phyloP scores from a whole-genome alignment of 2,329 filamentous ascomycete species.

The Hymenoscyphus albidus region DNA sequence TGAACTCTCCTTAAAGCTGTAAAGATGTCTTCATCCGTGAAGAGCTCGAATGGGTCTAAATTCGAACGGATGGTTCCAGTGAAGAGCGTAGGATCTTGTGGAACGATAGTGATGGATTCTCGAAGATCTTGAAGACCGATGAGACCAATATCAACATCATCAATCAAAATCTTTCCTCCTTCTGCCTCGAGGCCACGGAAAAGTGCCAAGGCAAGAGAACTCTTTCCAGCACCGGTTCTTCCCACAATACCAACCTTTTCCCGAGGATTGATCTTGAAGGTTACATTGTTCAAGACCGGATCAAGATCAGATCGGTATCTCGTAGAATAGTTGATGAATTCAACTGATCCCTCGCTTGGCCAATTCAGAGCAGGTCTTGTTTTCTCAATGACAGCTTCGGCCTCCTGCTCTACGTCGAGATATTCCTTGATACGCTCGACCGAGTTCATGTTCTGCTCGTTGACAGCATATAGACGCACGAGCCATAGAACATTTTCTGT shows the following conservation, averaged over 20 bases:
- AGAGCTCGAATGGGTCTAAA: slow-evolving; percentile 84
- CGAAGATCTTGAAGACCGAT: slow-evolving; percentile 94
- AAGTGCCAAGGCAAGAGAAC: slow-evolving; percentile 84
- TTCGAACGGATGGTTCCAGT: slow-evolving; percentile 89
- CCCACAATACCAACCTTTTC: slow-evolving; percentile 97
- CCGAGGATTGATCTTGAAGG: slow-evolving; percentile 77
- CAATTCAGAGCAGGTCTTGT: slow-evolving; percentile 74
- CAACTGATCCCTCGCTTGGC: slow-evolving; percentile 80
- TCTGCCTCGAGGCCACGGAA: slow-evolving; percentile 94
- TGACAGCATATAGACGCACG: slow-evolving; percentile 86
- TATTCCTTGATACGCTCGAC: slow-evolving; percentile 98
- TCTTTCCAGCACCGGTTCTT: slow-evolving; percentile 93
- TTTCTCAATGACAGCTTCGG: slow-evolving; percentile 70
- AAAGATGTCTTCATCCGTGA: slow-evolving; percentile 89
- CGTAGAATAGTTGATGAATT: slow-evolving; percentile 86
- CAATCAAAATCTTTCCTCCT: slow-evolving; percentile 82
- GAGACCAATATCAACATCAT: slow-evolving; percentile 81
- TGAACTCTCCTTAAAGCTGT: slow-evolving; percentile 82
- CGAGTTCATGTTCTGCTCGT: slow-evolving; percentile 99
- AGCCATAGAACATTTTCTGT: slow-evolving; percentile 97
- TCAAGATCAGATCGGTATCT: slow-evolving; percentile 85
- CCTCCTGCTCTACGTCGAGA: slow-evolving; percentile 92
- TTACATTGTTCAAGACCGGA: slow-evolving; percentile 76
- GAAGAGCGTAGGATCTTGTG: slow-evolving; percentile 93
- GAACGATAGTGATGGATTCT: slow-evolving; percentile 93